These are phyloP conservation scores for Podospora pseudocomata DNA, from an alignment of 495 filamentous ascomycete genomes.

Conservation along the genomic window DNA sequence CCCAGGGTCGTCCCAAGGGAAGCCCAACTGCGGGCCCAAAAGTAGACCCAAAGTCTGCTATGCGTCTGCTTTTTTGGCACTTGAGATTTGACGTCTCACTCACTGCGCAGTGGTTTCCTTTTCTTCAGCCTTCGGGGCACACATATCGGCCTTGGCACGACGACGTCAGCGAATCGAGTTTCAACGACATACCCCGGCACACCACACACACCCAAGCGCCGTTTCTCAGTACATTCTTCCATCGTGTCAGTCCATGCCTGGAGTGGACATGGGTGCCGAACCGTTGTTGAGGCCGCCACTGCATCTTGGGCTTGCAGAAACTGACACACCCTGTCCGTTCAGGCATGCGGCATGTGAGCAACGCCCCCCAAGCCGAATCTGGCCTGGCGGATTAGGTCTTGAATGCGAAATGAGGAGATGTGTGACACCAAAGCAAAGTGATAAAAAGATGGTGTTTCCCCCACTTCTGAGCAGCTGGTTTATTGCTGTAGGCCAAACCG, in stretches of 20 bases:
- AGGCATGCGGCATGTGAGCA: neutral
- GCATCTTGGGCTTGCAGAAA: neutral
- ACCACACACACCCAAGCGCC: neutral
- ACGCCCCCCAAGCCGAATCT: neutral
- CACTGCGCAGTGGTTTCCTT: conserved; percentile 6
- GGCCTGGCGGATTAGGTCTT: conserved; percentile 11
- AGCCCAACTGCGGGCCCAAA: neutral
- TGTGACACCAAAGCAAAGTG: neutral
- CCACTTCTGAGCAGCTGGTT: neutral
- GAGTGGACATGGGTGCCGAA: neutral
- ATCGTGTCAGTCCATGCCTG: neutral
- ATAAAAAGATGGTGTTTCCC: conserved; percentile 4
- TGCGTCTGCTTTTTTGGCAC: neutral
- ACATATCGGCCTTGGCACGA: neutral
- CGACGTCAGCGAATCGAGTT: neutral
- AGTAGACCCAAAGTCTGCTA: neutral
- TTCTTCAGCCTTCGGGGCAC: conserved; percentile 6
- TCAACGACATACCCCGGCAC: neutral
- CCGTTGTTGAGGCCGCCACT: conserved; percentile 10
- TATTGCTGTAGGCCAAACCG: neutral
- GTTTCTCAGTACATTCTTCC: neutral
- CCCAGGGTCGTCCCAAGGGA: neutral
- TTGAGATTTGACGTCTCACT: neutral
- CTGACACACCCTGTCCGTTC: neutral
- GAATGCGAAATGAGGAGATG: conserved; percentile 17